Percentiles rank a stretch among this genome's conserved stretches.
These are phyloP conservation scores for Hericium alpestre DNA, from an alignment of 768 basidiomycete genomes.

Conservation along the genomic window DNA sequence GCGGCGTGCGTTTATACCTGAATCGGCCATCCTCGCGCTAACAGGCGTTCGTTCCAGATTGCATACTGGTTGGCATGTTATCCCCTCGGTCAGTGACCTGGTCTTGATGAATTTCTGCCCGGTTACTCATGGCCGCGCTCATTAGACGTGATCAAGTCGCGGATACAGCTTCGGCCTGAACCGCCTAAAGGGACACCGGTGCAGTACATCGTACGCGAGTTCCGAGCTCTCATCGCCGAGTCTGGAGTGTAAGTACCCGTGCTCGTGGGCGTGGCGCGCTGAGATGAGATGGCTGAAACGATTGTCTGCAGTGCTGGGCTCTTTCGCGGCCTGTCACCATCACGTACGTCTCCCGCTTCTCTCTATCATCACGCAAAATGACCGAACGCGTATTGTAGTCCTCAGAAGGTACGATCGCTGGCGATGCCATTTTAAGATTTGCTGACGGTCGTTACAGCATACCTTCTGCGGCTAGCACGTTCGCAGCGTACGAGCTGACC, in stretches of 20 bases:
- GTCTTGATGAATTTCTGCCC: not conserved
- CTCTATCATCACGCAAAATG: not conserved
- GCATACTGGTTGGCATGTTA: constrained; percentile 94
- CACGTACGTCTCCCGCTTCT: constrained; percentile 36
- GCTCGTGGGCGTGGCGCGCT: not conserved
- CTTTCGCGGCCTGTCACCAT: constrained; percentile 68
- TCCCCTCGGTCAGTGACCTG: constrained; percentile 49
- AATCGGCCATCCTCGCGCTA: not conserved
- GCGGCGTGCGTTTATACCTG: constrained; percentile 46
- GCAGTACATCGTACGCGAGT: constrained; percentile 65
- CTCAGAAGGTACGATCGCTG: constrained; percentile 41
- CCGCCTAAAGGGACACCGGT: constrained; percentile 69
- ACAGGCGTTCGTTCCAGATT: constrained; percentile 31
- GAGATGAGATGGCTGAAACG: not conserved
- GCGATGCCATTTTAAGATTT: not conserved
- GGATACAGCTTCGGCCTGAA: constrained; percentile 66
- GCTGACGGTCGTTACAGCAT: constrained; percentile 39
- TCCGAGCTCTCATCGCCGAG: constrained; percentile 57
- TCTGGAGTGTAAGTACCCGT: constrained; percentile 52
- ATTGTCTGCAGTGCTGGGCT: constrained; percentile 42
- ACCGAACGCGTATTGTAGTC: constrained; percentile 27
- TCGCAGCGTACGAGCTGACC: constrained; percentile 80
- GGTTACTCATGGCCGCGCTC: not conserved
- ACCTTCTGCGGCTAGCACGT: constrained; percentile 85
- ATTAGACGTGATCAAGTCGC: constrained; percentile 83